A percentile compares a stretch with the other conserved stretches of the same genome.
These are phyloP conservation scores for Thelephora ganbajun DNA, from an alignment of 768 basidiomycete genomes.

Conservation along the genomic window DNA sequence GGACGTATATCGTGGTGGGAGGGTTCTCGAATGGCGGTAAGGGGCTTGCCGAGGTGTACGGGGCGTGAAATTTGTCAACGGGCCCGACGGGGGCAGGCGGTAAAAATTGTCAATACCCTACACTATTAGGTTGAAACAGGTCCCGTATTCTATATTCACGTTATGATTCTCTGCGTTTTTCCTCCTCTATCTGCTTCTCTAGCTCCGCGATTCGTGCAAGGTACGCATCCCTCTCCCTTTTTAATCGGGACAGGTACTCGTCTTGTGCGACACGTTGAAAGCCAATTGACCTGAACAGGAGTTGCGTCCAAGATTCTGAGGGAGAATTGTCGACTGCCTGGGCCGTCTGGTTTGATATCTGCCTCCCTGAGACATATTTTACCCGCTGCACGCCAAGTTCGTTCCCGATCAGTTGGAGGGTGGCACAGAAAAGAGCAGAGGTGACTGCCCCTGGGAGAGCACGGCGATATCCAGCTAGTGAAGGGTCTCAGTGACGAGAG, in stretches of 20 bases:
- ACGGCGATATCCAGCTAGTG: constrained; percentile 38
- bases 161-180: constrained; percentile 1
- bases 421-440: constrained; percentile 39
- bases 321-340: background rate
- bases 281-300: constrained; percentile 32
- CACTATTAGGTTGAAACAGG: background rate
- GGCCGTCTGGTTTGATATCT: constrained; percentile 1
- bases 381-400: constrained; percentile 49
- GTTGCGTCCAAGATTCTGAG: constrained; percentile 19
- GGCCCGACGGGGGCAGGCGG: no score
- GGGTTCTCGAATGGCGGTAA: constrained; percentile 44
- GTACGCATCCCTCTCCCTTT: constrained; percentile 38
- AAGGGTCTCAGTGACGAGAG: constrained; percentile 2
- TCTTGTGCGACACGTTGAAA: constrained; percentile 53
- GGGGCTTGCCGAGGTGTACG: constrained; percentile 47
- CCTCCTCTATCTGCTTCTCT: constrained; percentile 20
- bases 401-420: constrained; percentile 60
- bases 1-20: constrained; percentile 39
- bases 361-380: constrained; percentile 33
- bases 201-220: constrained; percentile 45
- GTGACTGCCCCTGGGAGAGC: constrained; percentile 44
- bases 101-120: background rate
- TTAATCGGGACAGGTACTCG: constrained; percentile 50
- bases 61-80: no score
- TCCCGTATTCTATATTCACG: background rate